phyloP scores from a whole-genome alignment of 2,329 filamentous ascomycete genomes.

The Pyrenophora seminiperda region DNA sequence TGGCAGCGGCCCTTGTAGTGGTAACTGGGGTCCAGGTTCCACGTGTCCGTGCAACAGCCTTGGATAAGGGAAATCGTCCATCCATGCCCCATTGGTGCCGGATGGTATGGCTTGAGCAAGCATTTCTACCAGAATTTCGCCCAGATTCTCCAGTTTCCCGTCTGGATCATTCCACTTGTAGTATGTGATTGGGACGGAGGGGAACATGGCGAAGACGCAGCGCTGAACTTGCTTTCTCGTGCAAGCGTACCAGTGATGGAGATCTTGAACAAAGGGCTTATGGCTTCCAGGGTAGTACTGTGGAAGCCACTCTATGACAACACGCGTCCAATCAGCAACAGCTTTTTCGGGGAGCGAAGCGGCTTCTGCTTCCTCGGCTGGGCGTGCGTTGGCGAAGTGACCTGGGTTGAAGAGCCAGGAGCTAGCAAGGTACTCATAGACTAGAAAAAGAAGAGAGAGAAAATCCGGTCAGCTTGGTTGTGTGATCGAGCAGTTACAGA shows the following conservation, averaged over 20 bases:
- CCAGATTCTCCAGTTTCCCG: constrained; percentile 21
- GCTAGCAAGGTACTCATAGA: constrained; percentile 27
- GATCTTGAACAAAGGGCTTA: background rate
- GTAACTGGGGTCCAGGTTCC: background rate
- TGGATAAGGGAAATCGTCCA: constrained; percentile 12
- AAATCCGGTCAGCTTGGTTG: background rate
- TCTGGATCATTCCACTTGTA: too few species aligned
- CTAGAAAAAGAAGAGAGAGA: constrained; percentile 7
- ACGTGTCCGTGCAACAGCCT: constrained; percentile 10
- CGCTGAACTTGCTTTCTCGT: constrained; percentile 22
- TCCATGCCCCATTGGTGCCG: constrained; percentile 22
- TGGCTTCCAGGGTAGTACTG: constrained; percentile 12
- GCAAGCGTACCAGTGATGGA: constrained; percentile 26
- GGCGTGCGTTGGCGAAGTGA: constrained; percentile 28
- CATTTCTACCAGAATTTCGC: constrained; percentile 19
- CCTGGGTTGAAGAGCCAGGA: constrained; percentile 35
- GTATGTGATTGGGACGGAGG: constrained; percentile 19
- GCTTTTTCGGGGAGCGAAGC: constrained; percentile 21
- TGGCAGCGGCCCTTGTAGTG: too few species aligned
- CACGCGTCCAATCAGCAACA: constrained; percentile 24
- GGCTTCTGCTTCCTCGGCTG: constrained; percentile 26
- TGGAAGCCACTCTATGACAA: constrained; percentile 33
- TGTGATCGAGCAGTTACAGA: background rate
- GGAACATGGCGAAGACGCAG: constrained; percentile 33
- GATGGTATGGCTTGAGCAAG: constrained; percentile 27